Percentiles rank a stretch among this genome's conserved stretches.
Conservation (phyloP, 805 yeast species). For the Priceomyces medius region DNA sequence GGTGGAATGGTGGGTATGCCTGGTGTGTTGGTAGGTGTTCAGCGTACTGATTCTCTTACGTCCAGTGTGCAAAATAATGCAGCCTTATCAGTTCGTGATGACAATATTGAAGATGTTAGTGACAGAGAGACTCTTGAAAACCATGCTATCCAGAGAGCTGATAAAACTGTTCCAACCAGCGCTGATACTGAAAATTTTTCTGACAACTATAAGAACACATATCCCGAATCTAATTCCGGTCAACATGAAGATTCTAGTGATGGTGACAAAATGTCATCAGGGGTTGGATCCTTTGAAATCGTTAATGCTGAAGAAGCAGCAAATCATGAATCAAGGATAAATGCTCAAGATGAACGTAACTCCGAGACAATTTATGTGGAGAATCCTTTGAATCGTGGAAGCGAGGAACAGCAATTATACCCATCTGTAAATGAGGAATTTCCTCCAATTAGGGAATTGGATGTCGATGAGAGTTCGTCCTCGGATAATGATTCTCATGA, state of each 20-base stretch:
- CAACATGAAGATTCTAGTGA: slow-evolving; percentile 27
- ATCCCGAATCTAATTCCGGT: not conserved
- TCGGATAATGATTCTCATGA: slow-evolving; percentile 38
- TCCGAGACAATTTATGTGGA: slow-evolving; percentile 4
- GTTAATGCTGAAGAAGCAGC: slow-evolving; percentile 51
- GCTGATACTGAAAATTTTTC: slow-evolving; percentile 14
- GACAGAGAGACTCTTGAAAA: slow-evolving; percentile 41
- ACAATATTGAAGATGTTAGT: slow-evolving; percentile 43
- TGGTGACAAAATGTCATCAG: slow-evolving; percentile 42
- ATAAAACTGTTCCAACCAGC: slow-evolving; percentile 14
- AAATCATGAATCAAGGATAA: slow-evolving; percentile 12
- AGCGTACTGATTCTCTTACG: slow-evolving; percentile 77
- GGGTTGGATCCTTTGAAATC: slow-evolving; percentile 54
- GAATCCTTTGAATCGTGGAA: not conserved
- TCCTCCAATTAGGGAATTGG: slow-evolving; percentile 60
- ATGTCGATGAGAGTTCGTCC: slow-evolving; percentile 52
- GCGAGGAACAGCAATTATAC: not conserved
- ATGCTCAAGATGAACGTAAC: slow-evolving; percentile 1
- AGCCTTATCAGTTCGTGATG: slow-evolving; percentile 86
- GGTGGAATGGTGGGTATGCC: slow-evolving; percentile 45
- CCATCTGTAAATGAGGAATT: slow-evolving; percentile 45
- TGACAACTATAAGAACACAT: slow-evolving; percentile 6
- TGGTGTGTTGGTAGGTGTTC: slow-evolving; percentile 44
- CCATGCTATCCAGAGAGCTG: slow-evolving; percentile 9
- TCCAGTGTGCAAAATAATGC: slow-evolving; percentile 93